Conservation (phyloP, 2,329 filamentous ascomycete genomes). For the Aspergillus tubingensis region DNA sequence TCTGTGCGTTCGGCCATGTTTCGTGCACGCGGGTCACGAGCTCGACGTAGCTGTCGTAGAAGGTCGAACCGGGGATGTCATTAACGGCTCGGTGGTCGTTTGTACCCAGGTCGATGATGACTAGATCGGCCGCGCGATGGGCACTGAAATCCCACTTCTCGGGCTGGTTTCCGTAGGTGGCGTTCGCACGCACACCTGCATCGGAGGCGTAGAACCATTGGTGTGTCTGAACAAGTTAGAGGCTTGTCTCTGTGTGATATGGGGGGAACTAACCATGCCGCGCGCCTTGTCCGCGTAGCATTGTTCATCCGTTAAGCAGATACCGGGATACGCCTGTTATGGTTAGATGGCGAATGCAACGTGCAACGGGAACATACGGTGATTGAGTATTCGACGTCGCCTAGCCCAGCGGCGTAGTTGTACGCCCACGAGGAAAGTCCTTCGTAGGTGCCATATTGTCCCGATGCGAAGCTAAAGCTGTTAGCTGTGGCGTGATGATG, state of each 20-base stretch:
- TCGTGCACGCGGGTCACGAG: slow-evolving; percentile 45
- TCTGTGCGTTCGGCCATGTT: slow-evolving; percentile 44
- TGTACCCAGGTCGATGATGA: slow-evolving; percentile 51
- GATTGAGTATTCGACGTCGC: slow-evolving; percentile 60
- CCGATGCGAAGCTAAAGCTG: slow-evolving; percentile 55
- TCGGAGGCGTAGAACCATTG: slow-evolving; percentile 63
- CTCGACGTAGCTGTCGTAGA: slow-evolving; percentile 43
- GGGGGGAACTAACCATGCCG: slow-evolving; percentile 41
- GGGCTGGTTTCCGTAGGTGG: slow-evolving; percentile 43
- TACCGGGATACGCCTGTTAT: slow-evolving; percentile 54
- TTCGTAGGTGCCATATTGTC: slow-evolving; percentile 62
- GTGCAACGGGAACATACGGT: slow-evolving; percentile 35
- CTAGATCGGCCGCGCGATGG: slow-evolving; percentile 40
- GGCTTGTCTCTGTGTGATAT: neutral
- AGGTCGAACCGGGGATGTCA: slow-evolving; percentile 42
- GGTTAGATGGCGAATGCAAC: neutral
- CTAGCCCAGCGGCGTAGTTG: slow-evolving; percentile 58
- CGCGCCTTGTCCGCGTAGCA: slow-evolving; percentile 58
- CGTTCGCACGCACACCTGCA: slow-evolving; percentile 50
- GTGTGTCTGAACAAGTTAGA: slow-evolving; percentile 38
- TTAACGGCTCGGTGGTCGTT: slow-evolving; percentile 50
- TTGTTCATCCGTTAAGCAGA: slow-evolving; percentile 57
- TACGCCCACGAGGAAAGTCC: slow-evolving; percentile 59
- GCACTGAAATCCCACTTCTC: slow-evolving; percentile 32
- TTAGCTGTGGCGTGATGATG: slow-evolving; percentile 43